Base-by-base conservation (phyloP, 768 basidiomycete genomes). In the Inosperma sp. region DNA sequence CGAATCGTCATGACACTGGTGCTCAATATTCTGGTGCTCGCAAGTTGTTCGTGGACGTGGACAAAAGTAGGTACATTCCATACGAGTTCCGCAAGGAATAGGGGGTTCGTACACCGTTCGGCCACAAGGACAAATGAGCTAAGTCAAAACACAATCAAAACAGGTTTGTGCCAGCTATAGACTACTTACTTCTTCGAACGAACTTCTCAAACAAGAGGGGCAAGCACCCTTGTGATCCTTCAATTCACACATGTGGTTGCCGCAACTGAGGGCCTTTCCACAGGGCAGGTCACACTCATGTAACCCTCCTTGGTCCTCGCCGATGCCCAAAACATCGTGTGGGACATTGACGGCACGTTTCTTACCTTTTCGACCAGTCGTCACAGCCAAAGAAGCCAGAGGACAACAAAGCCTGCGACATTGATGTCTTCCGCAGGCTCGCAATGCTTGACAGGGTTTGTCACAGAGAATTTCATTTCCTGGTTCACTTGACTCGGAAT, bases 331-430 rank as follows among this genome's bases (percentile, higher is more conserved):
- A 3, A 44, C 58, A 25, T 59, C 56, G 10, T 21, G 31, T 9
- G 21, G 7, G 16, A 17, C 33, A 35, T 62, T 60, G 2, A 22
- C 59, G 25, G 44, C 72, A 1, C 79, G 72, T 58, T 80, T 82
- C 72, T 85, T 89, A 30, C 82, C 72, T 60, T 86, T 88, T 57
- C 76, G 75, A 40, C 72, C 62, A 16, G 66, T 55, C 17, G 65
- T 54, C 12, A 66, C 60, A 10, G 77, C 74, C 4, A 88, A 68
- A 16, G 76, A 80, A 0, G 92, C 86, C 0, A 97, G 77, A 0
- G 96, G 94, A 60, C 96, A 99, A 63, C 96, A 98, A 7, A 85
- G 52, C 3, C 93, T 77, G 14, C 75, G 73, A 62, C 96, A 98
- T 54, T 86, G 83, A 60, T 99, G 96, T 17, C 83, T 74, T 0